phyloP scores from a whole-genome alignment of 805 yeast species.

The Yarrowia porcina region DNA sequence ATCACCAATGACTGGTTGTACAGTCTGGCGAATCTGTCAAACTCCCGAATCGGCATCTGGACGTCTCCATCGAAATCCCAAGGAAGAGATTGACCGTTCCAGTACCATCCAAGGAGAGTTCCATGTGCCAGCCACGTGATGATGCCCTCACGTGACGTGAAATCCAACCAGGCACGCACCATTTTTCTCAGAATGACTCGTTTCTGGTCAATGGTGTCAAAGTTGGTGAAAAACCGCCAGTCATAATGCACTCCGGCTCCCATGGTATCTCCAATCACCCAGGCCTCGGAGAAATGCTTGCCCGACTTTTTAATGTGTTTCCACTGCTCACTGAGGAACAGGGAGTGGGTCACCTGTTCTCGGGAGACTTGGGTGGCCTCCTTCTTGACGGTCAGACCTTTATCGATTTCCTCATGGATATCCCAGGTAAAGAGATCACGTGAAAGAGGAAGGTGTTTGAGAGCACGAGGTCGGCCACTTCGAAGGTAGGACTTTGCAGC shows the following conservation, averaged over 20 bases:
- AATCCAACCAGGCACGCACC: conserved; percentile 47
- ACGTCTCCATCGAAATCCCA: conserved; percentile 53
- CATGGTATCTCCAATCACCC: background rate
- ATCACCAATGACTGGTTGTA: conserved; percentile 49
- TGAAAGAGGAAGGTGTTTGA: background rate
- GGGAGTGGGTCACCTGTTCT: background rate
- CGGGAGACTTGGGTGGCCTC: no score
- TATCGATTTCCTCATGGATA: background rate
- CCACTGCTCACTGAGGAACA: background rate
- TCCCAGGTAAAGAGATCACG: background rate
- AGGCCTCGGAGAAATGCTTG: conserved; percentile 19
- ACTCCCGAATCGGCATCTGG: conserved; percentile 50
- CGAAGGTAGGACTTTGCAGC: background rate
- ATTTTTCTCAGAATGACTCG: conserved; percentile 48
- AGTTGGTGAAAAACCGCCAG: conserved; percentile 60
- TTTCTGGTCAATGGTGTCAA: conserved; percentile 41
- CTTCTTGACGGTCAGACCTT: background rate
- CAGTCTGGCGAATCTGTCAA: conserved; percentile 45
- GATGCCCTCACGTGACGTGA: conserved; percentile 45
- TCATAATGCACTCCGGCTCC: conserved; percentile 45
- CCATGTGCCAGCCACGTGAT: conserved; percentile 51
- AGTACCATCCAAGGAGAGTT: conserved; percentile 48
- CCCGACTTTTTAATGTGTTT: background rate
- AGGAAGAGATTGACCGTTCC: conserved; percentile 51
- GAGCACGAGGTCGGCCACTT: background rate